A percentile compares a stretch with the other conserved stretches of the same genome.
Evolutionary conservation across 192 early-diverging fungal genomes (phyloP).

Genomic region (Backusella tuberculispora): DNA sequence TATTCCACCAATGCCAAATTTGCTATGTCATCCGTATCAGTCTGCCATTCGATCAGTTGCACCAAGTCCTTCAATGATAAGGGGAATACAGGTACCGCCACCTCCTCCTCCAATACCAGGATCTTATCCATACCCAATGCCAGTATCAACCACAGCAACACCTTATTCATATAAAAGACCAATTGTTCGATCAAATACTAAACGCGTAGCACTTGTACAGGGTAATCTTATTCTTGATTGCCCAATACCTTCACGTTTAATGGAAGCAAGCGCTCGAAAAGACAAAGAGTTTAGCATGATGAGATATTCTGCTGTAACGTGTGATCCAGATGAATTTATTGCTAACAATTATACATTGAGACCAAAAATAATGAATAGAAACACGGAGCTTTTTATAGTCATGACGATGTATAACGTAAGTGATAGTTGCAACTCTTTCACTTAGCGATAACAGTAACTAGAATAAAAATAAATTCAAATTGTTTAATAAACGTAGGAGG

Average conservation of each 20-base stretch:
- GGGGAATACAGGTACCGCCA: background rate
- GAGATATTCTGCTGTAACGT: conserved; percentile 93
- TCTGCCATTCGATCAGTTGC: background rate
- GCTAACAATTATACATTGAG: conserved; percentile 79
- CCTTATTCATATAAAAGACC: conserved; percentile 9
- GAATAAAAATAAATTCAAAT: conserved; percentile 59
- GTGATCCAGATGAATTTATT: conserved; percentile 85
- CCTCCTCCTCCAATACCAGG: background rate
- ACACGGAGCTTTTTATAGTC: conserved; percentile 82
- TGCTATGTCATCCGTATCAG: conserved; percentile 6
- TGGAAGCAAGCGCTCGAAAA: conserved; percentile 54
- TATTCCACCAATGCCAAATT: conserved; percentile 4
- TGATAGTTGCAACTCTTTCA: background rate
- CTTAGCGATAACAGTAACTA: background rate
- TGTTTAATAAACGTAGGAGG: conserved; percentile 69
- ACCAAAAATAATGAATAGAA: conserved; percentile 53
- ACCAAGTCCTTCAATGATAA: conserved; percentile 11
- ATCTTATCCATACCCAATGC: background rate
- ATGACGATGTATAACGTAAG: conserved; percentile 83
- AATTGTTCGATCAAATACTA: conserved; percentile 30
- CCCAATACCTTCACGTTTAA: conserved; percentile 67
- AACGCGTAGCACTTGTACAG: conserved; percentile 63
- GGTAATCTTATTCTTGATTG: conserved; percentile 79
- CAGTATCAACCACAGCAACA: conserved; percentile 1
- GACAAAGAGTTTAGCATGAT: conserved; percentile 89